Conservation (phyloP, 192 early-diverging fungal genomes). For the Thamnidium elegans region DNA sequence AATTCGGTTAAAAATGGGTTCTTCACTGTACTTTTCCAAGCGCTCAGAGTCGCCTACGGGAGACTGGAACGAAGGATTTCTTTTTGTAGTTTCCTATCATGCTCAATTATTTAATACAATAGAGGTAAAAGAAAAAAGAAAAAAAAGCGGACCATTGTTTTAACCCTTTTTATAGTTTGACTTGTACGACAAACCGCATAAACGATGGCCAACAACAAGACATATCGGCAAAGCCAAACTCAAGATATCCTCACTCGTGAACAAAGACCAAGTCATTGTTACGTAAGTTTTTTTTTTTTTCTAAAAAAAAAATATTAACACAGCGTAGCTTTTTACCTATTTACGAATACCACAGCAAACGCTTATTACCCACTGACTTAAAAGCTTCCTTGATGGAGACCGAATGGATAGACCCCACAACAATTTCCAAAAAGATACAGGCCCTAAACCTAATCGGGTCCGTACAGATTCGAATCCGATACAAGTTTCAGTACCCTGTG, state of each 20-base stretch:
- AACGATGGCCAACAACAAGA: slow-evolving; percentile 16
- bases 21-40: slow-evolving; percentile 33
- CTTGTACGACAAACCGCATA: slow-evolving; percentile 28
- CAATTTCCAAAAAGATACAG: not conserved
- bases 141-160: too few species aligned
- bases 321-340: slow-evolving; percentile 37
- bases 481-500: slow-evolving; percentile 31
- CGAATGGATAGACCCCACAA: not conserved
- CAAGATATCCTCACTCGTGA: slow-evolving; percentile 20
- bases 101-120: slow-evolving; percentile 72
- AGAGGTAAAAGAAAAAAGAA: slow-evolving; percentile 34
- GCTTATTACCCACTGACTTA: slow-evolving; percentile 11
- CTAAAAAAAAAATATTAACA: too few species aligned
- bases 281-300: slow-evolving; percentile 21
- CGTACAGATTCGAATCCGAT: slow-evolving; percentile 31
- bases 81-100: slow-evolving; percentile 66
- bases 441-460: slow-evolving; percentile 26
- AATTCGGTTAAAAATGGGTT: slow-evolving; percentile 27
- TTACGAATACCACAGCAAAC: slow-evolving; percentile 28
- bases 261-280: slow-evolving; percentile 32
- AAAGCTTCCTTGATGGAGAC: not conserved
- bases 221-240: slow-evolving; percentile 36
- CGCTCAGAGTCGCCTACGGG: slow-evolving; percentile 47
- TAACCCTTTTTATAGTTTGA: too few species aligned
- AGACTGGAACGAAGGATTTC: slow-evolving; percentile 75